Evolutionary conservation across 129 eudicot genomes (phyloP), one percentile per base, ranked within the genome.

Genomic region (Deinandra increscens): DNA sequence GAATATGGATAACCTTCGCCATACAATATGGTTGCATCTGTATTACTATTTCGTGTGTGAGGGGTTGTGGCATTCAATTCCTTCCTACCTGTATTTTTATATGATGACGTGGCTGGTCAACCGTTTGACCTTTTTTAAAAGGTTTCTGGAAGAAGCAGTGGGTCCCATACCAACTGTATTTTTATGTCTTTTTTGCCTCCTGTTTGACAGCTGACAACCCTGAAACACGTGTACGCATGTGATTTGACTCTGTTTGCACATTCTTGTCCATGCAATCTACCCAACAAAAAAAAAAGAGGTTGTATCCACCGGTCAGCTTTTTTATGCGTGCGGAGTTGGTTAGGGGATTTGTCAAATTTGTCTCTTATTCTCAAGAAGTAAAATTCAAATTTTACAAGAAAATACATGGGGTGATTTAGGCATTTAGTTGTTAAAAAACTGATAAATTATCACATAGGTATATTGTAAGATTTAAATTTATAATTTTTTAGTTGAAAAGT

Each of bases 11-110:
- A 53, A 22, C 9, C 36, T 20, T 69, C 18, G 41, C 42, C 29
- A 72, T 36, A 36, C 12, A 46, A 64, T 54, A 19, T 74, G 55
- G 71, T 33, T 65, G 79, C 26, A 59, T 23, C 76, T 58, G 76
- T 60, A 22, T 59, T 71, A 43, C 56, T 60, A 22, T 59, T 71
- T 59, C 56, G 4, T 5, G 58, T 59, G 46, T 71, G 55, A n/a
- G 66, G 26, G 64, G 74, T 53, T 69, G 74, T 69, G 67, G 69
- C 62, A 48, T 61, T 73, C 38, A 73, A 73, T 73, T 70, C 36
- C 36, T 73, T 70, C 36, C 36, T 13, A 69, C 50, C 64, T 53
- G 51, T 69, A 67, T 9, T 12, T 18, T 36, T 69, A 14, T 51
- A 18, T 69, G 64, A 14, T 54, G 50, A 54, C 39, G 14, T 69